Base-by-base conservation (phyloP, 23 red algal species). In the Gracilaria vermiculophylla region DNA sequence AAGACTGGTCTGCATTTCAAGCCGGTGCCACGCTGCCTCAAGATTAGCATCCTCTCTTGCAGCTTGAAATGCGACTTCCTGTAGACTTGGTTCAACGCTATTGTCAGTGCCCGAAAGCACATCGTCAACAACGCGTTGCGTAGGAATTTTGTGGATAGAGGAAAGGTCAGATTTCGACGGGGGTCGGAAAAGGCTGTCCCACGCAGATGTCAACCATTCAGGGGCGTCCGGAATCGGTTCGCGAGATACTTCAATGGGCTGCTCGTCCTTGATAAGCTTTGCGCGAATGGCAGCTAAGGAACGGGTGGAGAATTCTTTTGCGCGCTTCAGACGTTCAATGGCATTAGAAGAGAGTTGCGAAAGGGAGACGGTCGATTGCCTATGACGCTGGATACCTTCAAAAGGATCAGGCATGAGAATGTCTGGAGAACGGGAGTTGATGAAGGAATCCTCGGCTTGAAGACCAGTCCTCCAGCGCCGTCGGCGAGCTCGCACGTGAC, bases 41-140 rank as follows among this genome's bases (percentile, higher is more conserved):
- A 88, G 49, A 15, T 88, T 78, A 7, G 69, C 84, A 7, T 88
- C 84, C n/a, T 88, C 84, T 42, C 84, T 58, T 14, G 69, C 84
- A 77, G 42, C 48, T 23, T 78, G 62, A 33, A 88, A 78, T 9
- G 69, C 84, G 6, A 88, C 84, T 48, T 69, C 48, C 31, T 85
- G 57, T 8, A 85, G 62, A 88, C 69, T 78, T 25, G 84, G 84
- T 77, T 88, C 84, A 51, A 88, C 84, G 52, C 84, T 88, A 27
- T 76, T 77, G 12, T 78, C 72, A 25, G 69, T 44, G 37, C 84
- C 84, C 10, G 53, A 66, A 42, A 76, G 69, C 53, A 78, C 84
- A 48, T 88, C 84, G 49, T 88, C 72, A 1, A 85, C 81, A 40
- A 85, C 81, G 29, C 81, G 57, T 34, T 85, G 81, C 12, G 81